Percentiles rank a stretch among this genome's conserved stretches.
Evolutionary conservation across 805 yeast genomes (phyloP).

Genomic region (Nakazawaea ishiwadae): DNA sequence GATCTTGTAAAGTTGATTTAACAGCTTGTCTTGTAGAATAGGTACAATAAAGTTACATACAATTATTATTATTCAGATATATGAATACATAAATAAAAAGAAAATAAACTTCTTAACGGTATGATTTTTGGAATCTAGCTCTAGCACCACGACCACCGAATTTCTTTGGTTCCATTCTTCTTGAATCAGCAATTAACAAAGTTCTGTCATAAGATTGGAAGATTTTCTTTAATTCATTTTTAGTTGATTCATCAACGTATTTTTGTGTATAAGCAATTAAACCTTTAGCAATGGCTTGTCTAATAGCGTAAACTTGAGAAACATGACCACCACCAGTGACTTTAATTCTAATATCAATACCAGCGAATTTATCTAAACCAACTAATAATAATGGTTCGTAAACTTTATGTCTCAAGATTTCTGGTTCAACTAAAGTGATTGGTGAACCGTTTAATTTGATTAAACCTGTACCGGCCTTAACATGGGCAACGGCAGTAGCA

Average conservation of each 20-base stretch:
- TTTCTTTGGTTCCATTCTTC: constrained; percentile 99
- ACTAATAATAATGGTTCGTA: constrained; percentile 98
- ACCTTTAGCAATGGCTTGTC: constrained; percentile 99
- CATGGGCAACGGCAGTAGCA: constrained; percentile 99
- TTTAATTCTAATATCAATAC: constrained; percentile 97
- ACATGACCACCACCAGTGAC: constrained; percentile 99
- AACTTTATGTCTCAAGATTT: constrained; percentile 98
- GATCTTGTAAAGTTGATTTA: too few relatives aligned
- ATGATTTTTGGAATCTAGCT: constrained; percentile 99
- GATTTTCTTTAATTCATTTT: constrained; percentile 98
- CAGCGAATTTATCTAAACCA: constrained; percentile 98
- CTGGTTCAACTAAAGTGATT: constrained; percentile 98
- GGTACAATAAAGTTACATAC: too few relatives aligned
- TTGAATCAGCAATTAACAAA: constrained; percentile 97
- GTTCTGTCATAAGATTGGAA: constrained; percentile 98
- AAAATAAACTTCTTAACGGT: constrained; percentile 74
- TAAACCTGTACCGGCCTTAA: constrained; percentile 98
- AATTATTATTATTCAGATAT: too few relatives aligned
- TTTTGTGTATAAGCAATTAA: constrained; percentile 99
- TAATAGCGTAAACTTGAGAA: constrained; percentile 98
- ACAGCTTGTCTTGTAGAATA: too few relatives aligned
- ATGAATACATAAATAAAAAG: neutral
- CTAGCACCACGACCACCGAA: constrained; percentile 99
- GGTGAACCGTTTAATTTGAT: constrained; percentile 99
- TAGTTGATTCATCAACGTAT: constrained; percentile 98